A percentile compares a stretch with the other conserved stretches of the same genome.
Evolutionary conservation across 148 eudicot genomes (phyloP).

Genomic region (Persicaria maculosa): DNA sequence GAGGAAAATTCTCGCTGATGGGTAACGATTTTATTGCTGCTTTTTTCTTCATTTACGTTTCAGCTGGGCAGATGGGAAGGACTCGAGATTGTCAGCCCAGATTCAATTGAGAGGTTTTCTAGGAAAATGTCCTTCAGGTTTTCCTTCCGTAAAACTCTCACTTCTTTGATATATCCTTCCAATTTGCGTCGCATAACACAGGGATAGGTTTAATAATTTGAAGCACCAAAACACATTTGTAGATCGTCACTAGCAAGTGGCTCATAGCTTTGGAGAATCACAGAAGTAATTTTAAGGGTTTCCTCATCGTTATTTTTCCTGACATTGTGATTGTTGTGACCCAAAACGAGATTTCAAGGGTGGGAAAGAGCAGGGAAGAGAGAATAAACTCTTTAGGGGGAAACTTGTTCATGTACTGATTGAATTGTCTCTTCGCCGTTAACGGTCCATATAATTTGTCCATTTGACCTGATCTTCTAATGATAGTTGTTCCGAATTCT

Average conservation of each 20-base stretch:
- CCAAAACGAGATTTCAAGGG: neutral
- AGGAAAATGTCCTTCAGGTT: neutral
- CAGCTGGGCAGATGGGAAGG: neutral
- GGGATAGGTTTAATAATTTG: slow-evolving; percentile 10
- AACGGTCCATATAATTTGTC: neutral
- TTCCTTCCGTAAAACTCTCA: neutral
- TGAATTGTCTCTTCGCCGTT: neutral
- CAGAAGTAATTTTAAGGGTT: neutral
- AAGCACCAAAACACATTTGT: neutral
- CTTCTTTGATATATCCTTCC: neutral
- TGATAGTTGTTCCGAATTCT: neutral
- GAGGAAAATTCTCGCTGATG: neutral
- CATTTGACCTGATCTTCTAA: neutral
- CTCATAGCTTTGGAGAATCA: slow-evolving; percentile 1
- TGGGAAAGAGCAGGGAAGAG: neutral
- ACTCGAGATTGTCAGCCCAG: neutral
- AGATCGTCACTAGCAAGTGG: neutral
- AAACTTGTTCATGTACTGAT: slow-evolving; percentile 8
- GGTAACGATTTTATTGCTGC: neutral
- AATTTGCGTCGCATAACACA: neutral
- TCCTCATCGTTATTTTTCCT: neutral
- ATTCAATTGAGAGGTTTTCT: neutral
- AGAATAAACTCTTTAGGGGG: neutral
- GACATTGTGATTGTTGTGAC: slow-evolving; percentile 1
- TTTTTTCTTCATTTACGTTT: slow-evolving; percentile 3